phyloP scores from a whole-genome alignment of 2,329 filamentous ascomycete genomes.

The Lachnellula arida region DNA sequence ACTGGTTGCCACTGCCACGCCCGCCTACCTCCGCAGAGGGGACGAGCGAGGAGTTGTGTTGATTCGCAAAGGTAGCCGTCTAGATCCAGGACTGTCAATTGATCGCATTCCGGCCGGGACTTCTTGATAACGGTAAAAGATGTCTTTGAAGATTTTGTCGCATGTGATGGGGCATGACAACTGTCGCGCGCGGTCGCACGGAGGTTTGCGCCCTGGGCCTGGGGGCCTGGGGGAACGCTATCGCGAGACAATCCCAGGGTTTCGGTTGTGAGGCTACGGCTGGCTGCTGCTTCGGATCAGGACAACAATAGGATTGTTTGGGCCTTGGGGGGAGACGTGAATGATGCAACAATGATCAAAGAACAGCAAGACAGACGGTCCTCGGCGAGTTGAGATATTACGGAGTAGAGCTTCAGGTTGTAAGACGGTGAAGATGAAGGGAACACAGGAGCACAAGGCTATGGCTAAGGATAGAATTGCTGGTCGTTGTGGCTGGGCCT shows the following conservation, averaged over 20 bases:
- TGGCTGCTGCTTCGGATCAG: background rate
- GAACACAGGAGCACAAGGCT: slow-evolving; percentile 11
- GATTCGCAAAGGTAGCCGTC: slow-evolving; percentile 10
- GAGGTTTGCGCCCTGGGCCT: slow-evolving; percentile 3
- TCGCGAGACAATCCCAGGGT: background rate
- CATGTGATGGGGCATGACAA: slow-evolving; percentile 25
- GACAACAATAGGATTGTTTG: background rate
- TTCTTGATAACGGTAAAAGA: slow-evolving; percentile 13
- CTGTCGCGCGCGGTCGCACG: slow-evolving; percentile 16
- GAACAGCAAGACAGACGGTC: background rate
- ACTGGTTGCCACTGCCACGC: slow-evolving; percentile 20
- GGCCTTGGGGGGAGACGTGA: background rate
- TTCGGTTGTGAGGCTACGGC: background rate
- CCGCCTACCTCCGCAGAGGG: slow-evolving; percentile 32
- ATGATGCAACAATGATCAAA: background rate
- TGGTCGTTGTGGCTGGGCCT: slow-evolving; percentile 1
- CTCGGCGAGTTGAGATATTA: background rate
- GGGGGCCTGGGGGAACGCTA: background rate
- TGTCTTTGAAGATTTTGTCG: slow-evolving; percentile 10
- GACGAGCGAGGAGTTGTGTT: slow-evolving; percentile 32
- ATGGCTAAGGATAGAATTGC: slow-evolving; percentile 14
- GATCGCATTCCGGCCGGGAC: slow-evolving; percentile 16
- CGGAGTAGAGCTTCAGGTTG: background rate
- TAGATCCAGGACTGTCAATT: slow-evolving; percentile 11
- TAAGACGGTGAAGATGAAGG: slow-evolving; percentile 2